A percentile compares a stretch with the other conserved stretches of the same genome.
phyloP scores from a whole-genome alignment of 148 eudicot species.

The Rheum nobile region DNA sequence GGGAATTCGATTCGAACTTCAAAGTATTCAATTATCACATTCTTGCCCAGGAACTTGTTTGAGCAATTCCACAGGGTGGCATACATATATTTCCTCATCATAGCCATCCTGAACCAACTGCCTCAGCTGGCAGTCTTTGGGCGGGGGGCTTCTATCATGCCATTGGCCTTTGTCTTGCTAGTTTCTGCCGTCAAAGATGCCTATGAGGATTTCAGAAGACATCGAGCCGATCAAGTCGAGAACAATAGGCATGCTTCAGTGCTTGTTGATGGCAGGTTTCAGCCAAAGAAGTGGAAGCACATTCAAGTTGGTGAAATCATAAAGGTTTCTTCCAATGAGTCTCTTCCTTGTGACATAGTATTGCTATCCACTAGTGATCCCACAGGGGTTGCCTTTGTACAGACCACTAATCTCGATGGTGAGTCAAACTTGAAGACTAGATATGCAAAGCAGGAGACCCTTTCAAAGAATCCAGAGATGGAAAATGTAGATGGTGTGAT shows the following conservation, averaged over 20 bases:
- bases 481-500: constrained; percentile 63
- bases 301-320: constrained; percentile 81
- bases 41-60: constrained; percentile 84
- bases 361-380: constrained; percentile 91
- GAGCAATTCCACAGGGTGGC: constrained; percentile 99
- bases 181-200: constrained; percentile 94
- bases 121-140: constrained; percentile 97
- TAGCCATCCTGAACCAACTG: constrained; percentile 89
- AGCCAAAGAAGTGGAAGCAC: constrained; percentile 72
- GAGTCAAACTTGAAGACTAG: constrained; percentile 95
- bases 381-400: constrained; percentile 94
- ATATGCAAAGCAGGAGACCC: constrained; percentile 97
- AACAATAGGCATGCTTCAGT: constrained; percentile 68
- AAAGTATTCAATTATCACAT: constrained; percentile 73
- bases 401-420: constrained; percentile 93
- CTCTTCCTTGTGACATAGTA: constrained; percentile 94
- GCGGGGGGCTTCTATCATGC: constrained; percentile 76
- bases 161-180: constrained; percentile 71
- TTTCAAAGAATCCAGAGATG: constrained; percentile 40
- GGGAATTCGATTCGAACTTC: constrained; percentile 84
- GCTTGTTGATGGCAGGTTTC: constrained; percentile 47
- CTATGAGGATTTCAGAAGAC: constrained; percentile 86
- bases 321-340: constrained; percentile 58
- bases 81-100: constrained; percentile 77
- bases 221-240: constrained; percentile 67